A percentile compares a stretch with the other conserved stretches of the same genome.
Conservation (phyloP, 768 basidiomycete genomes). For the Kwoniella botswanensis region DNA sequence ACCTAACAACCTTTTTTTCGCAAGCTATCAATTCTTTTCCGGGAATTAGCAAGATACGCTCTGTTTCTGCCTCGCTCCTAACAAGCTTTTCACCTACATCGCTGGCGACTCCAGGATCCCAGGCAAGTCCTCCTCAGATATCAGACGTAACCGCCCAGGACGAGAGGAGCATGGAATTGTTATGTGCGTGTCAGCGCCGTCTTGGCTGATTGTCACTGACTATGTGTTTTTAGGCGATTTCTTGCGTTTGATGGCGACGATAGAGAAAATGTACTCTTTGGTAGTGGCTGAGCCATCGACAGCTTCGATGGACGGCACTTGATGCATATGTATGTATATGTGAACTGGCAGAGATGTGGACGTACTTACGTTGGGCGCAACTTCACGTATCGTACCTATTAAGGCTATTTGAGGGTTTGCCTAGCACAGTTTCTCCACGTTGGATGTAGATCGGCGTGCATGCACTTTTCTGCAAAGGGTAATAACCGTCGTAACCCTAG, state of each 20-base stretch:
- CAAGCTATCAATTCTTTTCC: slow-evolving; percentile 13
- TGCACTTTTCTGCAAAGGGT: no score
- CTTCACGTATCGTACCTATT: no score
- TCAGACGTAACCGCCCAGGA: slow-evolving; percentile 1
- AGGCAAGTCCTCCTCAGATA: not conserved
- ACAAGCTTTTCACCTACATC: slow-evolving; percentile 6
- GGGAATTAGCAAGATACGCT: slow-evolving; percentile 9
- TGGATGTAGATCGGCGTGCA: no score
- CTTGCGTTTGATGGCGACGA: slow-evolving; percentile 4
- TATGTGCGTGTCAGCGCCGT: not conserved
- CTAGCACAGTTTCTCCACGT: no score
- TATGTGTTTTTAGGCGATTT: not conserved
- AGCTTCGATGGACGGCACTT: slow-evolving; percentile 3
- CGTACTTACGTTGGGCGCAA: no score
- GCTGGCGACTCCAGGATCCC: not conserved
- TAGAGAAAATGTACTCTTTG: slow-evolving; percentile 11
- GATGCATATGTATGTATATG: not conserved
- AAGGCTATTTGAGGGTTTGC: no score
- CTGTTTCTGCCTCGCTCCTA: not conserved
- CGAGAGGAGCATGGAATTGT: slow-evolving; percentile 12
- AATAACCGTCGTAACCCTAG: no score
- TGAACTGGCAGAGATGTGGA: no score
- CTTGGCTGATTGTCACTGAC: not conserved
- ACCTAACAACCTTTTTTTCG: not conserved
- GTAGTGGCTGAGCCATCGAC: slow-evolving; percentile 9